A percentile compares a stretch with the other conserved stretches of the same genome.
These are phyloP conservation scores for Tulasnella sp. DNA, from an alignment of 768 basidiomycete species.

Conservation along the genomic window DNA sequence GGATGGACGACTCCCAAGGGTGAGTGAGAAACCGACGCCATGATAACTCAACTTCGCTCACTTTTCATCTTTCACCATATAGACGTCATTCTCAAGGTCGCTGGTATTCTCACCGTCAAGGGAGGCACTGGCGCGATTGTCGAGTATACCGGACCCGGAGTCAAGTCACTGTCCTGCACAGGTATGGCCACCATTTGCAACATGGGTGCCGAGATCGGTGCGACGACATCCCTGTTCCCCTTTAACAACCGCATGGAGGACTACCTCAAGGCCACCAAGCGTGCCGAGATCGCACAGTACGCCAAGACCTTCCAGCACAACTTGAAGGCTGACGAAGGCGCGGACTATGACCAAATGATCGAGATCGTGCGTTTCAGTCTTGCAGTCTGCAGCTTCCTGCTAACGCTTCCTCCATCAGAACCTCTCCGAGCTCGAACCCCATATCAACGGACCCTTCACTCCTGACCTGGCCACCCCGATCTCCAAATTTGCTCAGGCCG, in stretches of 20 bases:
- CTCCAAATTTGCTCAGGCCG: slow-evolving; percentile 85
- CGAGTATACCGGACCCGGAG: slow-evolving; percentile 91
- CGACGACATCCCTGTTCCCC: slow-evolving; percentile 97
- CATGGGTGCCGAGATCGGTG: slow-evolving; percentile 99
- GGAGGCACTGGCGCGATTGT: slow-evolving; percentile 98
- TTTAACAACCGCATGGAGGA: slow-evolving; percentile 91
- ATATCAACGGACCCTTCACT: slow-evolving; percentile 99
- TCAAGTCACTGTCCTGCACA: slow-evolving; percentile 92
- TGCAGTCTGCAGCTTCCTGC: background rate
- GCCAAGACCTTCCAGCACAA: slow-evolving; percentile 85
- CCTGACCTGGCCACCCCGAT: slow-evolving; percentile 98
- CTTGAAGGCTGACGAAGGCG: slow-evolving; percentile 72
- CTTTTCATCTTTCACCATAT: slow-evolving; percentile 15
- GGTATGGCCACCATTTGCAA: slow-evolving; percentile 99
- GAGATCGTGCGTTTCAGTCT: slow-evolving; percentile 55
- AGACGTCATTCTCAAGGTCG: slow-evolving; percentile 99
- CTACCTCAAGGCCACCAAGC: slow-evolving; percentile 93
- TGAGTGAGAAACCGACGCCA: slow-evolving; percentile 26
- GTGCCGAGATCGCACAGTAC: slow-evolving; percentile 75
- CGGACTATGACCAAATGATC: slow-evolving; percentile 89
- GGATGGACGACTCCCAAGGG: slow-evolving; percentile 99
- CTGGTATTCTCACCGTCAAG: slow-evolving; percentile 98
- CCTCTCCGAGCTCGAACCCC: slow-evolving; percentile 93
- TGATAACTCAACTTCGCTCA: background rate
- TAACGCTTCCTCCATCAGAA: slow-evolving; percentile 39